Conservation (phyloP, 2,329 filamentous ascomycete species). For the Xylaria sp. region DNA sequence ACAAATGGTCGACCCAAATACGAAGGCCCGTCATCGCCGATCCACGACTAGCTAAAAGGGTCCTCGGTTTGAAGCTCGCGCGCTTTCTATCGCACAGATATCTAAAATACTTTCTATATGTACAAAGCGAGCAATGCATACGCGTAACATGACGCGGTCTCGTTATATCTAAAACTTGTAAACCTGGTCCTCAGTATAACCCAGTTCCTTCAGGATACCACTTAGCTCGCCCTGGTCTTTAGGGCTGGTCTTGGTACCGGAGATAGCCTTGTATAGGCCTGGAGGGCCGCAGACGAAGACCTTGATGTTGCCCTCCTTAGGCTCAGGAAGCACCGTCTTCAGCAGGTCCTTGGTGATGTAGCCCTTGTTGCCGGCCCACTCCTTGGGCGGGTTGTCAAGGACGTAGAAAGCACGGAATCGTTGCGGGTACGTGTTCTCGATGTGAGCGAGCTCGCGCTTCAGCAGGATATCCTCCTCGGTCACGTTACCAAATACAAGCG, state of each 20-base stretch:
- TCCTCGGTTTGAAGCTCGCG: slow-evolving; percentile 4
- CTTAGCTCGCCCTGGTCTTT: slow-evolving; percentile 91
- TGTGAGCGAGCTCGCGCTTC: slow-evolving; percentile 82
- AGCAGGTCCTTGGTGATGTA: slow-evolving; percentile 90
- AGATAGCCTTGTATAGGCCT: slow-evolving; percentile 91
- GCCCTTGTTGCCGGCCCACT: slow-evolving; percentile 81
- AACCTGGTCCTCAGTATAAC: slow-evolving; percentile 88
- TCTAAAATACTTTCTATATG: slow-evolving; percentile 25
- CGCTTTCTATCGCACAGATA: slow-evolving; percentile 24
- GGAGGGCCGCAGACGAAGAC: slow-evolving; percentile 96
- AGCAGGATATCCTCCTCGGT: slow-evolving; percentile 90
- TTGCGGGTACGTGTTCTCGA: slow-evolving; percentile 96
- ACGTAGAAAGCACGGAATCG: slow-evolving; percentile 96
- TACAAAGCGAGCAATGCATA: slow-evolving; percentile 20
- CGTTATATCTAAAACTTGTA: slow-evolving; percentile 80
- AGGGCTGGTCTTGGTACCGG: slow-evolving; percentile 90
- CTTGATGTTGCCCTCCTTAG: slow-evolving; percentile 93
- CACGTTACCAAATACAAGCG: slow-evolving; percentile 92
- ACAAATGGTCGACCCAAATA: not conserved
- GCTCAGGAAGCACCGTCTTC: slow-evolving; percentile 94
- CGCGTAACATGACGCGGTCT: slow-evolving; percentile 8
- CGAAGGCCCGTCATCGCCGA: slow-evolving; percentile 1
- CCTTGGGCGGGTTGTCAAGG: slow-evolving; percentile 83
- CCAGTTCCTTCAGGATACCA: slow-evolving; percentile 84
- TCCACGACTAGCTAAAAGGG: not conserved